Conservation (phyloP, 306 rosid species). For the Cicer bijugum region DNA sequence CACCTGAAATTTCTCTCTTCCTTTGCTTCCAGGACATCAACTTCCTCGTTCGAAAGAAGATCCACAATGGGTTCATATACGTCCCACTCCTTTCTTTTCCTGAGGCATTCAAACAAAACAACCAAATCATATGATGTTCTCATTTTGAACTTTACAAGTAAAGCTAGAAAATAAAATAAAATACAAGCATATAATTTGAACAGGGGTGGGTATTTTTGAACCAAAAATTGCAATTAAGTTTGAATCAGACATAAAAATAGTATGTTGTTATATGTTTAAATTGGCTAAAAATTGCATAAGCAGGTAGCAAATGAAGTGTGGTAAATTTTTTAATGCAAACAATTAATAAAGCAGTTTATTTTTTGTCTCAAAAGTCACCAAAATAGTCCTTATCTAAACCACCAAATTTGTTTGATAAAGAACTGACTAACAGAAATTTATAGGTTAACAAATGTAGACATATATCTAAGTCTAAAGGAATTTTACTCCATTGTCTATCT, state of each 20-base stretch:
- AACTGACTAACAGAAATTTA: neutral
- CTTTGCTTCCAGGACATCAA: constrained; percentile 91
- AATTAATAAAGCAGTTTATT: neutral
- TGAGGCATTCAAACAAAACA: constrained; percentile 54
- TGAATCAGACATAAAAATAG: constrained; percentile 9
- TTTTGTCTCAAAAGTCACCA: constrained; percentile 12
- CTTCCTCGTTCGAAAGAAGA: constrained; percentile 89
- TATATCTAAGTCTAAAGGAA: constrained; percentile 1
- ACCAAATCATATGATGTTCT: constrained; percentile 28
- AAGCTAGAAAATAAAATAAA: neutral
- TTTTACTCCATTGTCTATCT: neutral
- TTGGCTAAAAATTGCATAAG: neutral
- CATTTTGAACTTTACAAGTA: constrained; percentile 23
- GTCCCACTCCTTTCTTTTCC: constrained; percentile 99
- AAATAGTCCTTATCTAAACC: neutral
- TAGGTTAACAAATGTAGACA: neutral
- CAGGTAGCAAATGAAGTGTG: neutral
- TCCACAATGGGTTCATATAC: constrained; percentile 89
- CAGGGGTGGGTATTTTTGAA: neutral
- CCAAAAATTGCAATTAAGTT: constrained; percentile 10
- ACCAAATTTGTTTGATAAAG: neutral
- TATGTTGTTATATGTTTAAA: neutral
- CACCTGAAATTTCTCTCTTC: constrained; percentile 79
- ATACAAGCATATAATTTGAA: constrained; percentile 20
- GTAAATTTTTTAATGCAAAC: neutral